Base-by-base conservation (phyloP, 1,284 basidiomycete genomes). In the Anthracocystis setariae region DNA sequence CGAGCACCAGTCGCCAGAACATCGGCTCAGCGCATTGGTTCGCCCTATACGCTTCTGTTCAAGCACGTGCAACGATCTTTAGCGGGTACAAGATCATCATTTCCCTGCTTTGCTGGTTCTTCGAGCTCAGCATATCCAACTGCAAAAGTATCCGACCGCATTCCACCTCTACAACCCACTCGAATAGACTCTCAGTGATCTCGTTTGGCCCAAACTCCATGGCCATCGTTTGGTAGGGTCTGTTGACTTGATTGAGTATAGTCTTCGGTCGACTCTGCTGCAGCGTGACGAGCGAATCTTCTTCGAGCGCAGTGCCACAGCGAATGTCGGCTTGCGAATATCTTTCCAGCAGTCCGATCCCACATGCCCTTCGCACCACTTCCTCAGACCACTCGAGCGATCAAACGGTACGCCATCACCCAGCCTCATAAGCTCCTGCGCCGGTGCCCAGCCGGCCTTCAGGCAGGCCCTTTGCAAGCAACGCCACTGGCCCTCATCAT, bases 291-390 rank as follows among this genome's bases (percentile, higher is more conserved):
- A 29, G 5, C 29, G 12, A 12, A 29, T 5, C 29, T 7, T 29
- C 29, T 12, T 29, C 29, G 23, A 20, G 20, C 18, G 46, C n/a
- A 13, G 12, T 10, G 3, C 13, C 15, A 10, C 35, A 40, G 42
- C 56, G 58, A 35, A 54, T 53, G 51, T 55, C 32, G 46, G 38
- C 32, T 18, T 56, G 48, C 44, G 44, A 51, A 12, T 27, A 43
- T 23, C 5, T 43, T 10, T 12, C 29, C 17, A 38, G 25, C 23
- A 7, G 20, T 15, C 7, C 44, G 15, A 35, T 15, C 39, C 20
- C 37, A n/a, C 23, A 8, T 23, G 42, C 29, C 33, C 24, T 32
- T 13, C 35, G 39, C 9, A 8, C 15, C 7, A 24, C 29, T n/a
- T n/a, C n/a, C n/a, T n/a, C n/a, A n/a, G 25, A 1, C 25, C 25